A percentile compares a stretch with the other conserved stretches of the same genome.
Evolutionary conservation across 1,284 basidiomycete species (phyloP).

Genomic region (Inonotus obliquus): DNA sequence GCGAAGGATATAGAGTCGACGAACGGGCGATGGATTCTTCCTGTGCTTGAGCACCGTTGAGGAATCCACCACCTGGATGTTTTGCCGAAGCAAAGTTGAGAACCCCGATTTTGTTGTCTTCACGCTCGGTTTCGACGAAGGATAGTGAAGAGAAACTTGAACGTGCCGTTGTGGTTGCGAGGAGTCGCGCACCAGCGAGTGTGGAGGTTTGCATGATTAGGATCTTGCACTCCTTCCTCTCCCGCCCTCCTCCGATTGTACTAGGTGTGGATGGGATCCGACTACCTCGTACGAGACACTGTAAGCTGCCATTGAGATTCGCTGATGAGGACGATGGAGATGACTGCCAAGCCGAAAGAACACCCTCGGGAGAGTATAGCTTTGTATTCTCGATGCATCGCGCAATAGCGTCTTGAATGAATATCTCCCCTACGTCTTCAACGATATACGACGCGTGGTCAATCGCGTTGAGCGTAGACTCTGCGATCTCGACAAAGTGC

Average conservation of each 20-base stretch:
- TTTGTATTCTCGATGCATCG: conserved; percentile 36
- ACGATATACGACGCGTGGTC: conserved; percentile 26
- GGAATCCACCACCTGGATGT: conserved; percentile 24
- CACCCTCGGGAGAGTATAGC: conserved; percentile 37
- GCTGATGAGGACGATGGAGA: conserved; percentile 2
- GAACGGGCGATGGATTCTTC: conserved; percentile 25
- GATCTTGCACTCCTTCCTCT: conserved; percentile 13
- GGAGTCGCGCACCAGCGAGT: conserved; percentile 18
- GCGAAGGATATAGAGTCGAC: conserved; percentile 22
- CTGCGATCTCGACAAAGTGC: conserved; percentile 29
- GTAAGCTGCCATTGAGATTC: not conserved
- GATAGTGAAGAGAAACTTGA: not conserved
- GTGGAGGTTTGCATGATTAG: conserved; percentile 16
- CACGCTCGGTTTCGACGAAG: conserved; percentile 11
- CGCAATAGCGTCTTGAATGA: conserved; percentile 30
- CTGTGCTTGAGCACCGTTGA: conserved; percentile 23
- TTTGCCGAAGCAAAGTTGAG: conserved; percentile 26
- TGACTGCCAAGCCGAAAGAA: conserved; percentile 35
- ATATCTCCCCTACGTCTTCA: conserved; percentile 23
- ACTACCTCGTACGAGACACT: conserved; percentile 7
- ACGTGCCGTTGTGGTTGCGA: conserved; percentile 13
- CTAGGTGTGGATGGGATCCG: conserved; percentile 28
- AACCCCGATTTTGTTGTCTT: conserved; percentile 19
- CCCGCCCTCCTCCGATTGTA: conserved; percentile 21
- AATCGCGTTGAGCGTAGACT: conserved; percentile 28